phyloP scores from a whole-genome alignment of 129 eudicot species.

The Flaveria robusta region DNA sequence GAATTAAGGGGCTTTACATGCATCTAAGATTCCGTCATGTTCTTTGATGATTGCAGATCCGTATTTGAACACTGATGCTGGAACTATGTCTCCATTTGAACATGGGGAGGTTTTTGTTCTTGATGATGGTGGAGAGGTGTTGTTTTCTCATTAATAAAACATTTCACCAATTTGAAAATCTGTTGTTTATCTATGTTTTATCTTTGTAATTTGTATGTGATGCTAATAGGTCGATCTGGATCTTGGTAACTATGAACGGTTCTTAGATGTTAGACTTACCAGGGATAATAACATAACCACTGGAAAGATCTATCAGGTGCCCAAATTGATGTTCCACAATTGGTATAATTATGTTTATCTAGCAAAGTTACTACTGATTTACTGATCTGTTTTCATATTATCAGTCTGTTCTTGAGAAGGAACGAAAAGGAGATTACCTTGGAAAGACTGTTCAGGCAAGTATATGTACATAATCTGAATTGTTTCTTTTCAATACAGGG shows the following conservation, averaged over 20 bases:
- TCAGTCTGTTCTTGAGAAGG: constrained; percentile 90
- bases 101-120: constrained; percentile 99
- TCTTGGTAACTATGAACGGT: constrained; percentile 89
- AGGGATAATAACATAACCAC: constrained; percentile 96
- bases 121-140: constrained; percentile 98
- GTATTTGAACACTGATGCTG: constrained; percentile 92
- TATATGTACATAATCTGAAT: constrained; percentile 13
- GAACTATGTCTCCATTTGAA: constrained; percentile 98
- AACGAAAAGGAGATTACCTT: constrained; percentile 87
- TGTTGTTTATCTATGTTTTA: neutral
- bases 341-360: constrained; percentile 8
- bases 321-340: constrained; percentile 12
- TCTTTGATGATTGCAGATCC: constrained; percentile 70
- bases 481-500: neutral
- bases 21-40: constrained; percentile 10
- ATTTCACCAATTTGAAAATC: neutral
- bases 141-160: constrained; percentile 2
- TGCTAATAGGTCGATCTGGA: constrained; percentile 83
- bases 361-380: neutral
- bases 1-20: constrained; percentile 17
- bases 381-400: constrained; percentile 21
- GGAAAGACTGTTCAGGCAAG: constrained; percentile 96
- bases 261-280: constrained; percentile 84
- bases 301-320: constrained; percentile 96
- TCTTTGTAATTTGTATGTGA: constrained; percentile 7